Evolutionary conservation across 805 yeast genomes (phyloP).

Genomic region (Blastobotrys robertii): DNA sequence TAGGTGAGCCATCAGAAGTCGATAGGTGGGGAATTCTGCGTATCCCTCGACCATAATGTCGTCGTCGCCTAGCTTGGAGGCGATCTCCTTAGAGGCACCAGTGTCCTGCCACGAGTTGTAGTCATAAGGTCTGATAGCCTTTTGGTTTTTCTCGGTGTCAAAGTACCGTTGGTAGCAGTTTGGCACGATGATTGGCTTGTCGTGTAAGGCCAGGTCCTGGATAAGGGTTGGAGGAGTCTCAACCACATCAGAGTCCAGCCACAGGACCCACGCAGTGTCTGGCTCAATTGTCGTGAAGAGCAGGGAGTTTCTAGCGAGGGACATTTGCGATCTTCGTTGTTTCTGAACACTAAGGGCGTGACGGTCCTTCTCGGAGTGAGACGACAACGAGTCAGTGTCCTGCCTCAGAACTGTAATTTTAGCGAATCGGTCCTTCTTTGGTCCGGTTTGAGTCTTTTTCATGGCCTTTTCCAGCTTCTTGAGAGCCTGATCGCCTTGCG

Average conservation of each 20-base stretch:
- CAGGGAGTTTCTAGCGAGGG: conserved; percentile 85
- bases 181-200: conserved; percentile 83
- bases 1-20: conserved; percentile 88
- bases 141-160: conserved; percentile 47
- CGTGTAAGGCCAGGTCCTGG: conserved; percentile 78
- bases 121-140: conserved; percentile 77
- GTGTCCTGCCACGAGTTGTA: conserved; percentile 79
- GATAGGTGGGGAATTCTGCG: conserved; percentile 82
- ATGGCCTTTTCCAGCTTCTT: conserved; percentile 64
- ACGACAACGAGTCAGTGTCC: conserved; percentile 62
- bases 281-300: conserved; percentile 84
- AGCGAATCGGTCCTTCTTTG: conserved; percentile 57
- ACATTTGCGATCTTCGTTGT: conserved; percentile 84
- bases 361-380: conserved; percentile 77
- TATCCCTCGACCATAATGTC: conserved; percentile 95
- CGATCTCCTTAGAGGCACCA: conserved; percentile 71
- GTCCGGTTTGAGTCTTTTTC: conserved; percentile 56
- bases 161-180: conserved; percentile 82
- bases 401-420: conserved; percentile 86
- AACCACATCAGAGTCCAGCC: conserved; percentile 93
- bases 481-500: conserved; percentile 74
- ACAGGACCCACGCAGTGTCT: conserved; percentile 85
- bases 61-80: conserved; percentile 64
- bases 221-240: conserved; percentile 78
- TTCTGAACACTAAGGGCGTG: conserved; percentile 84